Evolutionary conservation across 1,284 basidiomycete species (phyloP).

Genomic region (Boletellus deceptivus): DNA sequence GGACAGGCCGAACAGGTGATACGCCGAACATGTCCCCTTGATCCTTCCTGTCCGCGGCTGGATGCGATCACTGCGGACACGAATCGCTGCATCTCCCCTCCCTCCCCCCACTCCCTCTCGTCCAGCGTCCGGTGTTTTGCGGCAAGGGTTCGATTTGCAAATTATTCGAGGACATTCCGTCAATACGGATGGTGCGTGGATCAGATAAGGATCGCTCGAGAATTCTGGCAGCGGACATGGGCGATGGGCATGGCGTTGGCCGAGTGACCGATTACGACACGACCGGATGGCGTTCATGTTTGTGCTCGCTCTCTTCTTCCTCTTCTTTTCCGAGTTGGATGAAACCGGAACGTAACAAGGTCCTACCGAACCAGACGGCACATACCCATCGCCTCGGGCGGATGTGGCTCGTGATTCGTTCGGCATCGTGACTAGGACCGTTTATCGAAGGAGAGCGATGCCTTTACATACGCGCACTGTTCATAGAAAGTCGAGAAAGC

Average conservation of each 20-base stretch:
- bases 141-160: conserved; percentile 27
- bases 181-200: conserved; percentile 26
- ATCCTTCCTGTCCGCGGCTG: too few species aligned
- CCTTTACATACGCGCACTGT: conserved; percentile 7
- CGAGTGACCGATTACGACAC: conserved; percentile 23
- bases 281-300: conserved; percentile 20
- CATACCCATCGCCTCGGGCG: conserved; percentile 22
- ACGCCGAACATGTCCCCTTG: too few species aligned
- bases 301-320: conserved; percentile 1
- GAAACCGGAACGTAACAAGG: conserved; percentile 18
- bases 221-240: conserved; percentile 28
- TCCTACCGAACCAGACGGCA: conserved; percentile 3
- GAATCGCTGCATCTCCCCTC: conserved; percentile 15
- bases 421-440: conserved; percentile 10
- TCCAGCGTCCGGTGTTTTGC: conserved; percentile 14
- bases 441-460: conserved; percentile 8
- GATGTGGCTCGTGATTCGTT: conserved; percentile 23
- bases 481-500: conserved; percentile 1
- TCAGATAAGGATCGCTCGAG: conserved; percentile 24
- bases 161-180: conserved; percentile 25
- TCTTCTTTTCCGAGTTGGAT: conserved; percentile 15
- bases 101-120: background rate
- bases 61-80: conserved; percentile 15
- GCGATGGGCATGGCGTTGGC: conserved; percentile 17
- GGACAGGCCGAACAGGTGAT: too few species aligned